Base-by-base conservation (phyloP, 1,284 basidiomycete genomes). In the Malassezia yamatoensis region DNA sequence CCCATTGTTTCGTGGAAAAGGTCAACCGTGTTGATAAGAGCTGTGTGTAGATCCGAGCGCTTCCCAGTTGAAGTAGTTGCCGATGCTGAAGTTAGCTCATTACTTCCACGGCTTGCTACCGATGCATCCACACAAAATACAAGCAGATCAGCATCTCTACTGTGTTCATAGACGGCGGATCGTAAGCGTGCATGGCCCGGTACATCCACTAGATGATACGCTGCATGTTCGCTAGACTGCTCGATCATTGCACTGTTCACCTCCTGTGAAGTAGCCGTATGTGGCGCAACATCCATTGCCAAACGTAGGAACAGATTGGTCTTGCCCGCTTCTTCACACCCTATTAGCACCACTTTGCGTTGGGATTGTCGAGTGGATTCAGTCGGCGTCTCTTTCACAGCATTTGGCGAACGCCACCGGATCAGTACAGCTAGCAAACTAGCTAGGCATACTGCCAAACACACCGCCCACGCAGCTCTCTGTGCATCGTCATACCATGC, bases 91-190 rank as follows among this genome's bases (percentile, higher is more conserved):
- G 43, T 34, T n/a, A 34, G 34, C 43, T 51, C 50, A 39, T 48
- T 48, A 1, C 54, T 58, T 12, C 54, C 56, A 29, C 69, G 66
- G 42, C 67, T 67, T 10, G 69, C 67, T 41, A 55, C 62, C 35
- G 62, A 59, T 12, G 70, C 62, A 38, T 73, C 70, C n/a, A 72
- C 43, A 54, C 70, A 73, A 59, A 70, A 63, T 13, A 73, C 66
- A 15, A 73, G 32, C 8, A 58, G 65, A 18, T 73, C 70, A 3
- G 64, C 68, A 21, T 60, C 54, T 35, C 39, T 34, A 24, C 70
- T 45, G 13, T 62, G 54, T 21, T 67, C 65, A 24, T 61, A 60
- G 3, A 62, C 60, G n/a, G 62, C 47, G 6, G 61, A 58, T 9
- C 69, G 58, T 12, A 73, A 48, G 2, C 70, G 48, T 3, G 69